Evolutionary conservation across 1,284 basidiomycete species (phyloP), one percentile per base, ranked within the genome.

Genomic region (Agaricales sp.): DNA sequence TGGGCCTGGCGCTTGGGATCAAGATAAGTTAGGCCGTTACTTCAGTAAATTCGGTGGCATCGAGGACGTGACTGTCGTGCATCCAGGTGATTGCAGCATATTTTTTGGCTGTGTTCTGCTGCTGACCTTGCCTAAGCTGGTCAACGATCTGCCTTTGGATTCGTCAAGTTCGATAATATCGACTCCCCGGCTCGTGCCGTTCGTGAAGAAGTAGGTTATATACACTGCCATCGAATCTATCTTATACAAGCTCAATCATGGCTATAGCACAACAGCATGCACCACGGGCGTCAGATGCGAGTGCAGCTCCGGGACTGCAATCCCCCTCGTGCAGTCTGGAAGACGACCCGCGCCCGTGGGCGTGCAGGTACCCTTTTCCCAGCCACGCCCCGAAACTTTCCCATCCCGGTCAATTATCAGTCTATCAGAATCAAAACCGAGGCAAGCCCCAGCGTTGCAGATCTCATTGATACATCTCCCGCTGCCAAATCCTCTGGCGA

Each of bases 111-210:
- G 8, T 20, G 6, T 23, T 8, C 13, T 14, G 24, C 18, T 21
- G 2, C 53, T 49, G 49, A n/a, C 51, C 44, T n/a, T 45, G 16
- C 38, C 46, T n/a, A 53, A 85, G 82, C 64, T 20, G 76, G 74
- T 54, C 77, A 77, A 51, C 72, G 72, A 54, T 72, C 78, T 16
- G 81, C 78, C 1, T 88, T 87, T 58, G 86, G 86, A 2, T 87
- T 88, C 57, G 74, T 88, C 47, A 82, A 74, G 58, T 88, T 80
- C 57, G 66, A 75, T 50, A 75, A 78, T 50, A 68, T 69, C 2
- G 77, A 81, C 4, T 69, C 77, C 20, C 74, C 83, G 23, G 68
- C 69, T 19, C 75, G 70, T 47, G 85, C 85, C 2, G 72, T 87
- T 14, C 61, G 63, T 25, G 74, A 74, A 60, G 78, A 87, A 71